Evolutionary conservation across 83 land plant genomes (phyloP).

Genomic region (Larix sibirica): DNA sequence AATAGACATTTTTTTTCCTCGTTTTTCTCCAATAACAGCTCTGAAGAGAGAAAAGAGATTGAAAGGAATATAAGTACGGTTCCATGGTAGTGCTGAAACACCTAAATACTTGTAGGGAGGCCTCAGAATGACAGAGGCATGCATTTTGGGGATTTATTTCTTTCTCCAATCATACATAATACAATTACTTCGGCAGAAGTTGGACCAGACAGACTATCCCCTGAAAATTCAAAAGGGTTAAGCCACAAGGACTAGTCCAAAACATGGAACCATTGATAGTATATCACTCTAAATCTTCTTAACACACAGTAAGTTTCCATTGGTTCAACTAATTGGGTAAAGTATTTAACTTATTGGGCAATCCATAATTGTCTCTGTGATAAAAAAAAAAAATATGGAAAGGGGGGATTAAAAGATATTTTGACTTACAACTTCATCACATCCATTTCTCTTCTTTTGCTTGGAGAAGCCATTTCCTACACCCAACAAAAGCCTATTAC

Average conservation of each 20-base stretch:
- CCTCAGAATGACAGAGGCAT: background rate
- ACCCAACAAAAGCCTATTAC: background rate
- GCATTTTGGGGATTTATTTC: background rate
- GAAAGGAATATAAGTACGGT: background rate
- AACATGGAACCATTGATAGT: background rate
- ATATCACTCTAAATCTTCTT: background rate
- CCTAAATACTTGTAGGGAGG: background rate
- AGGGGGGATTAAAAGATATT: background rate
- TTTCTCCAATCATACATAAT: background rate
- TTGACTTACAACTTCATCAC: conserved; percentile 66
- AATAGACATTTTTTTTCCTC: background rate
- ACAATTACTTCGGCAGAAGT: background rate
- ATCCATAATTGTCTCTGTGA: background rate
- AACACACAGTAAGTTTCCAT: background rate
- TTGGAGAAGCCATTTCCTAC: conserved; percentile 65
- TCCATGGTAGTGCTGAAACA: conserved; percentile 1
- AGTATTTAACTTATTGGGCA: background rate
- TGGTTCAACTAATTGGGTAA: background rate
- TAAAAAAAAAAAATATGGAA: background rate
- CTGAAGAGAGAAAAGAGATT: background rate
- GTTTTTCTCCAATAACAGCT: background rate
- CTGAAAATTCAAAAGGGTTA: background rate
- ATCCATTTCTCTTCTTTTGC: conserved; percentile 79
- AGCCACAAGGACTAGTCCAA: background rate
- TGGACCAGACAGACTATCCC: background rate